Conservation (phyloP, 2,329 filamentous ascomycete species). For the Calonectria hawksworthii region DNA sequence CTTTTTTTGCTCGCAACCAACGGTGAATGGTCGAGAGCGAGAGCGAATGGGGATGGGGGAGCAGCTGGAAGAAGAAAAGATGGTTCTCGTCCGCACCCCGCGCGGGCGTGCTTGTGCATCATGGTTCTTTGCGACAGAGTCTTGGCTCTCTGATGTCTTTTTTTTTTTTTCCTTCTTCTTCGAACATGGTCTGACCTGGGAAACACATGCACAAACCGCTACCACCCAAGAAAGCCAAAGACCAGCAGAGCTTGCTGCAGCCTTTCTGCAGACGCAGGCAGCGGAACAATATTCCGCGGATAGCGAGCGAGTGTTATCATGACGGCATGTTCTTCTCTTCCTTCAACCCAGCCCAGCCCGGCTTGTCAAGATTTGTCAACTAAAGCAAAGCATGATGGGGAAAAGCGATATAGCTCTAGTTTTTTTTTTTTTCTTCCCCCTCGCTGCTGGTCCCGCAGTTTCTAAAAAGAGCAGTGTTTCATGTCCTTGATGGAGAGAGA, state of each 20-base stretch:
- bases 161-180: no score
- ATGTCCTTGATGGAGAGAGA: neutral
- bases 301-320: neutral
- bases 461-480: neutral
- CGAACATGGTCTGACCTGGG: conserved; percentile 2
- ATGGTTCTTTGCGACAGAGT: conserved; percentile 2
- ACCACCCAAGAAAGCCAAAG: neutral
- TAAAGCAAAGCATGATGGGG: neutral
- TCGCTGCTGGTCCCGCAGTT: neutral
- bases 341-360: no score
- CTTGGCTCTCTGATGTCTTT: no score
- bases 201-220: neutral
- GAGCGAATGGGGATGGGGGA: neutral
- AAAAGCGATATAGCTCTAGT: neutral
- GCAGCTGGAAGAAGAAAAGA: neutral
- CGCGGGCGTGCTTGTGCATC: neutral
- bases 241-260: neutral
- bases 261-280: neutral
- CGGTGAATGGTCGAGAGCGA: neutral
- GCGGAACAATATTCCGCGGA: neutral
- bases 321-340: neutral
- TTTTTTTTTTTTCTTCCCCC: neutral
- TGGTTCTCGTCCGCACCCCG: neutral
- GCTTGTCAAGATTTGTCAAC: neutral
- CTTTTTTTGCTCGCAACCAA: neutral